Evolutionary conservation across 768 basidiomycete genomes (phyloP), one percentile per base, ranked within the genome.

Genomic region (Naganishia onofrii): DNA sequence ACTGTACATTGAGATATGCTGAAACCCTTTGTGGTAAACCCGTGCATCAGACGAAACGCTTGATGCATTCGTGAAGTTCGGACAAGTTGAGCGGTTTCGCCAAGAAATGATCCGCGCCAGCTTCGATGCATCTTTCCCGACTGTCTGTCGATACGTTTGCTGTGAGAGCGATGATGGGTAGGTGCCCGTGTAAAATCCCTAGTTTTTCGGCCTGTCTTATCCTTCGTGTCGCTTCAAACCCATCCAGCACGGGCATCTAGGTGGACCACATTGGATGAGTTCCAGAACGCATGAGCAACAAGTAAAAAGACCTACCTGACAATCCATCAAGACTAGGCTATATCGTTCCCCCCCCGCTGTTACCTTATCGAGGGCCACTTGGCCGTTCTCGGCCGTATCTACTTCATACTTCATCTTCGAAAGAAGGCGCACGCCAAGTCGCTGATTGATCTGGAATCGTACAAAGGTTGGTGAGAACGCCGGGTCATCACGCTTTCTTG

Each of bases 241-340:
- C 67, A 44, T 68, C 67, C 56, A 68, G 31, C 21, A 68, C 57
- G 23, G 67, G 67, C 67, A 68, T 68, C 67, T 68, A 19, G 17
- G n/a, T 10, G n/a, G 12, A 46, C 36, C 4, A 0, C 3, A 42
- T 34, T 21, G 0, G 44, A 19, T 56, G 15, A 44, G 60, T 28
- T 36, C 17, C 21, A n/a, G n/a, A 36, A 46, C 17, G 2, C 26
- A 31, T 2, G 23, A 23, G 54, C 29, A 6, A 15, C 6, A 48
- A 21, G 4, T 13, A 54, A 17, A 34, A n/a, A 42, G 21, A 34
- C 67, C 1, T 44, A 68, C 67, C 67, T 68, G 67, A 36, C 67
- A 68, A 28, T 68, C 67, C 67, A 68, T 68, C 38, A 68, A 38
- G 23, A 68, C 67, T 26, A 68, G 26, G 2, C 67, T 54, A 51